Conservation (phyloP, 164 flowering plant species). For the Magnolia officinalis region DNA sequence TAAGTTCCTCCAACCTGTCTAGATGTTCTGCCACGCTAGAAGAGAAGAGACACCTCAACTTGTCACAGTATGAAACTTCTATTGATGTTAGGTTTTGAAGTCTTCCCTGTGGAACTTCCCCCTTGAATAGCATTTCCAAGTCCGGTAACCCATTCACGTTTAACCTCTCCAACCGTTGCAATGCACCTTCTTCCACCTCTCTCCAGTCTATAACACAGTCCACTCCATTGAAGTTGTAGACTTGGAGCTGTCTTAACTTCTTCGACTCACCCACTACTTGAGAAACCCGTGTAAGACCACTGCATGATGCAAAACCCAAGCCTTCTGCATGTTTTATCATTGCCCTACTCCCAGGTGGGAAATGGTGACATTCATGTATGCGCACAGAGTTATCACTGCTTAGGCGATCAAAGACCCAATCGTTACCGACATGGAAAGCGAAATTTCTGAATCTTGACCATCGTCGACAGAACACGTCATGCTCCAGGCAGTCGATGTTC, state of each 20-base stretch:
- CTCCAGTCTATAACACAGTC: not conserved
- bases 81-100: not conserved
- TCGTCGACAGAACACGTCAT: not conserved
- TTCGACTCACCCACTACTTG: not conserved
- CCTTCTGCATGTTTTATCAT: not conserved
- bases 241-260: not conserved
- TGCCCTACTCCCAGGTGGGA: not conserved
- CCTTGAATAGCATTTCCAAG: not conserved
- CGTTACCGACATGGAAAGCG: not conserved
- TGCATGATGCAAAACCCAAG: not conserved
- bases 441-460: not conserved
- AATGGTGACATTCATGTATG: not conserved
- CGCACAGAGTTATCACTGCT: not conserved
- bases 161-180: not conserved
- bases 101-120: not conserved
- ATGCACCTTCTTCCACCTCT: not conserved
- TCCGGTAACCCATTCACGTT: not conserved
- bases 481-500: not conserved
- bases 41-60: constrained; percentile 1
- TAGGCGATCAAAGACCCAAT: too few relatives aligned
- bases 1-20: not conserved
- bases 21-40: not conserved
- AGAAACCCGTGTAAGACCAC: not conserved
- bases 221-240: not conserved
- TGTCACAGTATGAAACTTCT: not conserved